A percentile compares a stretch with the other conserved stretches of the same genome.
These are phyloP conservation scores for Botrytis paeoniae DNA, from an alignment of 2,329 filamentous ascomycete species.

Conservation along the genomic window DNA sequence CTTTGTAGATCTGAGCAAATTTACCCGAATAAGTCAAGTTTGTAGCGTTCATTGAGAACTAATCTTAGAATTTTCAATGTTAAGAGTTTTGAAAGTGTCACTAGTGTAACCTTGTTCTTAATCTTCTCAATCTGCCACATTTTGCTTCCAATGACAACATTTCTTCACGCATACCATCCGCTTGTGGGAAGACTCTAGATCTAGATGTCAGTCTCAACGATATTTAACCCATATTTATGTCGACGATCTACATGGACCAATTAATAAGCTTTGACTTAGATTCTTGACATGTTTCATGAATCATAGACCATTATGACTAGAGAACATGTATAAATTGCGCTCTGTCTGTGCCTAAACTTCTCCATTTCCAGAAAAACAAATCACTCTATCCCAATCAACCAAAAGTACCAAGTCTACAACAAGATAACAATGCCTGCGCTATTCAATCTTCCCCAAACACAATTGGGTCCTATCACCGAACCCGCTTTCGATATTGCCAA, in stretches of 20 bases:
- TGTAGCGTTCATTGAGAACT: too few species aligned
- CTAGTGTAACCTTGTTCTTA: rapidly evolving
- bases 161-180: not conserved
- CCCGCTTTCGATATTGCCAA: not conserved
- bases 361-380: not conserved
- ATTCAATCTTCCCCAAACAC: not conserved
- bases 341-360: too few species aligned
- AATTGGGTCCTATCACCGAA: not conserved
- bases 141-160: not conserved
- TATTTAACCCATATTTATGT: not conserved
- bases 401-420: not conserved
- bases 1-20: not conserved
- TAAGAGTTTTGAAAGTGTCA: not conserved
- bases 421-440: not conserved
- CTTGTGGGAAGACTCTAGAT: not conserved
- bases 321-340: not conserved
- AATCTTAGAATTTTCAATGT: not conserved
- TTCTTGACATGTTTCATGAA: not conserved
- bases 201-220: not conserved
- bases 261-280: not conserved
- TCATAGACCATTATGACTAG: not conserved
- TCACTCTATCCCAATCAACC: not conserved
- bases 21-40: not conserved
- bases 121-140: rapidly evolving
- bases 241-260: not conserved